A percentile compares a stretch with the other conserved stretches of the same genome.
Conservation (phyloP, 192 early-diverging fungal genomes). For the Coemansia sp. region DNA sequence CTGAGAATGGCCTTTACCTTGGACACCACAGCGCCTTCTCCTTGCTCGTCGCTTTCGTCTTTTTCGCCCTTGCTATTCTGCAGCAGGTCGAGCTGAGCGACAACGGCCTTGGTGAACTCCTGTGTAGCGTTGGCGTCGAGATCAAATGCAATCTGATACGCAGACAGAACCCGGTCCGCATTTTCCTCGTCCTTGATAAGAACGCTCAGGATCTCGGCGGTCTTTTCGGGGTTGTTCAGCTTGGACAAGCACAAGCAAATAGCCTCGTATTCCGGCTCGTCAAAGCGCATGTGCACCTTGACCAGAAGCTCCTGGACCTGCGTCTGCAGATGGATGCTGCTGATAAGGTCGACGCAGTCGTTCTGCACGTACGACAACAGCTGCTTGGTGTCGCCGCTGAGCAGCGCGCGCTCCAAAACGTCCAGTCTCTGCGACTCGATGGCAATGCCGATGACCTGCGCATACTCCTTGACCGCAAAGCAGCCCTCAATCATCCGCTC, state of each 20-base stretch:
- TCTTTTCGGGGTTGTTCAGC: slow-evolving; percentile 73
- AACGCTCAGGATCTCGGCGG: slow-evolving; percentile 70
- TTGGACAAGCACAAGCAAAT: slow-evolving; percentile 90
- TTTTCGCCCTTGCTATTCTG: slow-evolving; percentile 10
- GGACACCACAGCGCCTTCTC: slow-evolving; percentile 24
- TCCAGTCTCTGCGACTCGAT: slow-evolving; percentile 90
- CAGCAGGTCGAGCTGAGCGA: slow-evolving; percentile 49
- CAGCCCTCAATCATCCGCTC: slow-evolving; percentile 95
- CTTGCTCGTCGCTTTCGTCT: slow-evolving; percentile 4
- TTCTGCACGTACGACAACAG: slow-evolving; percentile 86
- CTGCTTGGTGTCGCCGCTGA: slow-evolving; percentile 63
- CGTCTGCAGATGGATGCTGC: slow-evolving; percentile 55
- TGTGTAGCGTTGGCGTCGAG: slow-evolving; percentile 95
- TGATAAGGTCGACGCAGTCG: slow-evolving; percentile 79
- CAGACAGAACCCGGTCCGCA: slow-evolving; percentile 67
- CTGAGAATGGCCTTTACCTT: slow-evolving; percentile 80
- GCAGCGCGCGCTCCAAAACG: slow-evolving; percentile 79
- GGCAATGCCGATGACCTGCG: slow-evolving; percentile 89
- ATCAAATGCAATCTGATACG: slow-evolving; percentile 98
- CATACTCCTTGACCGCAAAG: slow-evolving; percentile 76
- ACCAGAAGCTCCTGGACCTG: slow-evolving; percentile 61
- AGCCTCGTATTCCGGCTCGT: slow-evolving; percentile 87
- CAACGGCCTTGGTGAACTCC: slow-evolving; percentile 86
- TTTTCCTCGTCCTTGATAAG: slow-evolving; percentile 63
- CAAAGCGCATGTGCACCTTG: slow-evolving; percentile 46